Evolutionary conservation across 768 basidiomycete genomes (phyloP).

Genomic region (Kwoniella mangroviensis): DNA sequence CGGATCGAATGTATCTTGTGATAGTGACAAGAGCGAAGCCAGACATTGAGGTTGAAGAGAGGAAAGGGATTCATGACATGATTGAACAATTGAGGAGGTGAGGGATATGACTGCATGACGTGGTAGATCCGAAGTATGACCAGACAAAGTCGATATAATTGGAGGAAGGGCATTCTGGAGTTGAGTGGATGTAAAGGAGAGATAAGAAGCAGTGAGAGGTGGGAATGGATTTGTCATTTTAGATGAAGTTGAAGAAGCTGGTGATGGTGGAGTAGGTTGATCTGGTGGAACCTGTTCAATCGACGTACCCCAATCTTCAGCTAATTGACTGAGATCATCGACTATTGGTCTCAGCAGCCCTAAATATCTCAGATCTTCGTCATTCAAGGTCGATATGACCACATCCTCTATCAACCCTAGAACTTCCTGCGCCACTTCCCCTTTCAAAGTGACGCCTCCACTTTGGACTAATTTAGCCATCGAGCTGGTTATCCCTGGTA

Average conservation of each 20-base stretch:
- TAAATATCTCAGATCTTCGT: constrained; percentile 34
- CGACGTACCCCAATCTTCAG: constrained; percentile 37
- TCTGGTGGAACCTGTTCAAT: constrained; percentile 2
- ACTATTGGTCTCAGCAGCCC: constrained; percentile 38
- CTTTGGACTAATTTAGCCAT: constrained; percentile 75
- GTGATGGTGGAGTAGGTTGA: constrained; percentile 30
- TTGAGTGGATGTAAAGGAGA: constrained; percentile 79
- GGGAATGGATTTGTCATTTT: constrained; percentile 60
- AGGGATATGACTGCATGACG: constrained; percentile 32
- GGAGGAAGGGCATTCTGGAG: constrained; percentile 80
- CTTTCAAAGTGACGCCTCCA: constrained; percentile 35
- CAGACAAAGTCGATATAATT: constrained; percentile 65
- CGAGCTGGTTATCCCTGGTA: constrained; percentile 81
- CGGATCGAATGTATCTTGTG: constrained; percentile 46
- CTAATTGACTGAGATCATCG: constrained; percentile 51
- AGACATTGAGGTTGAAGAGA: constrained; percentile 71
- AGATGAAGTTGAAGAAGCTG: constrained; percentile 26
- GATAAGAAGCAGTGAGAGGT: constrained; percentile 73
- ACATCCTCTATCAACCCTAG: constrained; percentile 38
- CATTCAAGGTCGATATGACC: constrained; percentile 45
- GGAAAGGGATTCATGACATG: constrained; percentile 62
- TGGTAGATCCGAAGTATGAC: constrained; percentile 43
- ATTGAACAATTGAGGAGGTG: constrained; percentile 20
- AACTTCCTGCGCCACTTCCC: constrained; percentile 35
- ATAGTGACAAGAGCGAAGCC: constrained; percentile 74